Evolutionary conservation across 2,329 filamentous ascomycete species (phyloP), one percentile per base, ranked within the genome.

Genomic region (Apiospora saccharicola): DNA sequence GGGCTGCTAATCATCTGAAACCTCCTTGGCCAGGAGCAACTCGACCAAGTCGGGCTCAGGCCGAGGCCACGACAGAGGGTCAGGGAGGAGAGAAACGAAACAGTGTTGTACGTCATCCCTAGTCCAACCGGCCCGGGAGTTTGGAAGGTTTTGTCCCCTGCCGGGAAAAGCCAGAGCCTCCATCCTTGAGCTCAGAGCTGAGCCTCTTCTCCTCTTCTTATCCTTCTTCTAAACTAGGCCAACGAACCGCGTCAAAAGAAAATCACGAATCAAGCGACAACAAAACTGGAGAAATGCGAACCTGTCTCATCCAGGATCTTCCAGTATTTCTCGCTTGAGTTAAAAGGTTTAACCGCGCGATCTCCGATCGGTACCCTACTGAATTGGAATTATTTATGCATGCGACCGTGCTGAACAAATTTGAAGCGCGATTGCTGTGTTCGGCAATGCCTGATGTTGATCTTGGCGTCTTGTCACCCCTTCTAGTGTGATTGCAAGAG

Each of bases 131-230:
- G 34, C 57, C 57, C 57, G 57, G 57, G 30, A 64, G 57, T 64
- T 10, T 64, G 57, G 57, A 64, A 41, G 34, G 57, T 64, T 64
- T 64, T 34, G 16, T 41, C 34, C 7, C 10, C 57, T 41, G 22
- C 4, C 16, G 12, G 14, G 26, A 69, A 13, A 64, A 68, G 67
- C 70, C 49, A 70, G 69, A 73, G 57, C 68, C 61, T 53, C 49
- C 26, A 30, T 30, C 26, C 26, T 30, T 30, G 26, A 30, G 26
- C 30, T 57, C 51, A 30, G 22, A 47, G 16, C 43, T 47, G 26
- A n/a, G 67, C 41, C 67, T 67, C 30, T 30, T 67, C 57, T 34
- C 41, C 26, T 24, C 37, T 41, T 7, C 19, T 46, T 68, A 41
- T 68, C 22, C 51, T 57, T 57, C 24, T 57, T 57, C 49, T 19